Base-by-base conservation (phyloP, 192 early-diverging fungal species). In the Dissophora ornata region DNA sequence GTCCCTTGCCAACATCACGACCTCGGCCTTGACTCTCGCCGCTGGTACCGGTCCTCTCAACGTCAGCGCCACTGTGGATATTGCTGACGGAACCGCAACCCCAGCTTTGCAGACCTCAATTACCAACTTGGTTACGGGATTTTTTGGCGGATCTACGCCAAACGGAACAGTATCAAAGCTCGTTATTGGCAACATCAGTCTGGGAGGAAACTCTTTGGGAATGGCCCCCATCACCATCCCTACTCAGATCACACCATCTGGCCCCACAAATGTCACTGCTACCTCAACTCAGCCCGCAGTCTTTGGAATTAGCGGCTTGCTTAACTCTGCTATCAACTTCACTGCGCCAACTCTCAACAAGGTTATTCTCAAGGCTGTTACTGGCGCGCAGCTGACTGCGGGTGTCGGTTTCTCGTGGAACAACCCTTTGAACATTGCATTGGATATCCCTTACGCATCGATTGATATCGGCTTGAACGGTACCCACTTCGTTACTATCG, bases 341-440 rank as follows among this genome's bases (percentile, higher is more conserved):
- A 67, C 73, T 4, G 19, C 32, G 50, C 73, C 73, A n/a, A 67
- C 65, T 8, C n/a, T 77, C 13, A 57, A 66, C 47, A 77, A 77
- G 59, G 51, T 77, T 53, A 62, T 32, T 18, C 29, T 67, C 46
- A 67, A 77, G 59, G 63, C 73, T 22, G 50, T 61, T 18, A 44
- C 73, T 19, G 73, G 73, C 19, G 65, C 64, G 22, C 49, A 67
- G 44, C 32, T 77, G 57, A 67, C 64, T 25, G 73, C 56, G 15
- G 73, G 73, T 49, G 65, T 77, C 36, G 73, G 64, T 19, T 77
- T 77, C 59, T 42, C 64, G 0, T 77, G 73, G 73, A 44, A 62
- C 34, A 77, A 77, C 53, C 73, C 73, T 38, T 51, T 67, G 34
- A 67, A 77, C 54, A 32, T 77, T 57, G 44, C 18, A 25, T 26